Conservation (phyloP, 495 filamentous ascomycete genomes). For the Aspergillus cavernicola region DNA sequence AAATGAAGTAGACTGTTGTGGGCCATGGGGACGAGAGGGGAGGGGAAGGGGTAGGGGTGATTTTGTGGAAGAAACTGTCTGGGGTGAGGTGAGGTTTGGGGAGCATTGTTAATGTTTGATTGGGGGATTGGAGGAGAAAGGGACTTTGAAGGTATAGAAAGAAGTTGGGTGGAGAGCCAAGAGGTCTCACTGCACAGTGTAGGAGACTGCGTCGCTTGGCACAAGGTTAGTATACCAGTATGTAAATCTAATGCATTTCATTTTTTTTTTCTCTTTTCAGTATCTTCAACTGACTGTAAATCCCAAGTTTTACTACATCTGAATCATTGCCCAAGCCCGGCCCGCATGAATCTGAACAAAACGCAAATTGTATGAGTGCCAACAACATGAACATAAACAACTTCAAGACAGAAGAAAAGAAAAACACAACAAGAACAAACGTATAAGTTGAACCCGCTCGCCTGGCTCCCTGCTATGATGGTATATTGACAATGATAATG, state of each 20-base stretch:
- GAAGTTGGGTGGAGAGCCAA: neutral
- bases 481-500: constrained; percentile 28
- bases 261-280: constrained; percentile 10
- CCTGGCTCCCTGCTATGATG: constrained; percentile 31
- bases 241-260: constrained; percentile 2
- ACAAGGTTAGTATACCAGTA: too few relatives aligned
- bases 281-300: constrained; percentile 20
- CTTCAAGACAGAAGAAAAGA: constrained; percentile 11
- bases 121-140: neutral
- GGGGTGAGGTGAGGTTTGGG: constrained; percentile 26
- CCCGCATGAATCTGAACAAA: constrained; percentile 16
- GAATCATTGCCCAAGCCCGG: constrained; percentile 14
- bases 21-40: constrained; percentile 9
- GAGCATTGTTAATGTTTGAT: neutral
- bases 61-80: constrained; percentile 31
- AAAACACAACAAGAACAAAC: constrained; percentile 21
- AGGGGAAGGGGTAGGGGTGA: constrained; percentile 11
- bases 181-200: too few relatives aligned
- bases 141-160: neutral
- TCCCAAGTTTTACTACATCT: constrained; percentile 23
- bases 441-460: constrained; percentile 25
- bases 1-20: constrained; percentile 61
- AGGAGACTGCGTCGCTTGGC: too few relatives aligned
- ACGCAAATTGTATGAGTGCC: constrained; percentile 5
- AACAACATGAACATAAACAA: constrained; percentile 12